Evolutionary conservation across 1,284 basidiomycete genomes (phyloP).

Genomic region (Malassezia cuniculi): DNA sequence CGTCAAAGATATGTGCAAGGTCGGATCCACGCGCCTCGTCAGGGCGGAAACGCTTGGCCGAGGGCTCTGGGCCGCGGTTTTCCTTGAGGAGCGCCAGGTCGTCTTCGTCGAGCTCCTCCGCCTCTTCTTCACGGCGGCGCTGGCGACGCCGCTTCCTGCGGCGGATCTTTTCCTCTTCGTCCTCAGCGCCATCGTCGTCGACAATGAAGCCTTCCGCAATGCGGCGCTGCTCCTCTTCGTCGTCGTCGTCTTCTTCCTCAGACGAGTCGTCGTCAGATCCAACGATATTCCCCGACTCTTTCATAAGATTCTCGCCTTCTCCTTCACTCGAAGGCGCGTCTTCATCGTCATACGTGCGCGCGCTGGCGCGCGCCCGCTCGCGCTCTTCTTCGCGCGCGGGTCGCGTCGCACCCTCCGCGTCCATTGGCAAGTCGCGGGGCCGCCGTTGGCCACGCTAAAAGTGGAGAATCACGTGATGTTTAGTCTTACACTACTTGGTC

Average conservation of each 20-base stretch:
- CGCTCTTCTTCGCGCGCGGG: constrained; percentile 18
- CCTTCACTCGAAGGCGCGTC: constrained; percentile 27
- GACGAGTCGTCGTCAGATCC: constrained; percentile 30
- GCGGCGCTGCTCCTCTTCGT: constrained; percentile 40
- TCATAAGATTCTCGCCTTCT: constrained; percentile 39
- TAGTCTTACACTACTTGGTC: too few relatives aligned
- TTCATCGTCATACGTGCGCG: constrained; percentile 17
- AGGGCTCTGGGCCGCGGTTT: constrained; percentile 50
- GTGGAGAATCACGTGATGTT: too few relatives aligned
- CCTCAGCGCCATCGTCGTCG: constrained; percentile 41
- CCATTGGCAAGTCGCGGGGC: too few relatives aligned
- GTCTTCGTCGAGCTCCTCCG: constrained; percentile 76
- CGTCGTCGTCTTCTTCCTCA: constrained; percentile 42
- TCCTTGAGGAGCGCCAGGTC: constrained; percentile 87
- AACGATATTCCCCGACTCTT: constrained; percentile 29
- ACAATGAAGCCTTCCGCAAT: constrained; percentile 43
- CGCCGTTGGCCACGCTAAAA: too few relatives aligned
- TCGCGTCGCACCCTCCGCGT: too few relatives aligned
- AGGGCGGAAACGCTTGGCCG: constrained; percentile 17
- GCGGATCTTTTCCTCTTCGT: constrained; percentile 51
- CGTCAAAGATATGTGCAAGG: constrained; percentile 63
- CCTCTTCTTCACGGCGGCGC: constrained; percentile 46
- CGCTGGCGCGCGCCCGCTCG: constrained; percentile 1
- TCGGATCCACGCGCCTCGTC: constrained; percentile 50
- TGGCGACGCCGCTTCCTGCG: constrained; percentile 47